Conservation (phyloP, 2,329 filamentous ascomycete genomes). For the Pseudogymnoascus sp. region DNA sequence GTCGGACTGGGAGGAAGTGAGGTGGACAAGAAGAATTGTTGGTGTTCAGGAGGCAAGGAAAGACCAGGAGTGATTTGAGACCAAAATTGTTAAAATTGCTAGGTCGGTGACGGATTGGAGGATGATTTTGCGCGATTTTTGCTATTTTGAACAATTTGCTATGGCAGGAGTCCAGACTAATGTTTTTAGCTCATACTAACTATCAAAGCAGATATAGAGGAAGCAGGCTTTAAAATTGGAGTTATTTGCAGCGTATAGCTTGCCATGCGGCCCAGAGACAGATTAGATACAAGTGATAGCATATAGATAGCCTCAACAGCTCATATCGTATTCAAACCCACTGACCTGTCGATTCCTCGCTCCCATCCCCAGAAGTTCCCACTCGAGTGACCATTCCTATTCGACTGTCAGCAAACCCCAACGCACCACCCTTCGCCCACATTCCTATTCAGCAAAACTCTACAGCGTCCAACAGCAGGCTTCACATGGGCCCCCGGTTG, state of each 20-base stretch:
- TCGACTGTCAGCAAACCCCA: background rate
- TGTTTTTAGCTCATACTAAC: background rate
- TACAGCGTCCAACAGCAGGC: background rate
- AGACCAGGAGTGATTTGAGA: background rate
- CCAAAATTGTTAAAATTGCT: background rate
- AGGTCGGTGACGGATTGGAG: background rate
- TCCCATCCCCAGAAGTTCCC: background rate
- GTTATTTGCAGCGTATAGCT: background rate
- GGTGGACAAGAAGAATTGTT: slow-evolving; percentile 35
- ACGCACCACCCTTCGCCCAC: background rate
- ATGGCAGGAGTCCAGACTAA: background rate
- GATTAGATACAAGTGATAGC: background rate
- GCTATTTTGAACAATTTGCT: background rate
- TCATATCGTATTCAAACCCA: background rate
- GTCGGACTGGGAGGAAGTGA: slow-evolving; percentile 49
- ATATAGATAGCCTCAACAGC: background rate
- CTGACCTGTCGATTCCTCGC: background rate
- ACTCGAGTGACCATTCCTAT: background rate
- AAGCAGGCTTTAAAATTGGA: background rate
- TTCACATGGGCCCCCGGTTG: background rate
- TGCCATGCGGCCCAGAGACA: background rate
- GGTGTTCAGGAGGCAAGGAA: background rate
- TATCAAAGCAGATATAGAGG: background rate
- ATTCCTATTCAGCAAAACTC: background rate
- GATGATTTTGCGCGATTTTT: background rate